Conservation (phyloP, 2,329 filamentous ascomycete species). For the Fusarium neocosmosporiellum region DNA sequence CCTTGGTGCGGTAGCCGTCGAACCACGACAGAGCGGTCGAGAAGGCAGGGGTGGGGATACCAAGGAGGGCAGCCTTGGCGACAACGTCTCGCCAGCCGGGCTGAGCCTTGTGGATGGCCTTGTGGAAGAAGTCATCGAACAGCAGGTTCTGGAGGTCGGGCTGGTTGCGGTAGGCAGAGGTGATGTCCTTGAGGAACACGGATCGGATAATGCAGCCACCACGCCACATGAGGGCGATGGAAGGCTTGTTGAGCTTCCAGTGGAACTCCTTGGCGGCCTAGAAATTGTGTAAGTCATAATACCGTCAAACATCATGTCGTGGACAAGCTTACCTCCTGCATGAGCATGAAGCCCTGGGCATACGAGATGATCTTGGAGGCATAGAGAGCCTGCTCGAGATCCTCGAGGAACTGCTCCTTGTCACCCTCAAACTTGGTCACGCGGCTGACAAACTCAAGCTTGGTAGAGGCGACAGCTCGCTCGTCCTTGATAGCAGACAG, state of each 20-base stretch:
- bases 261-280: slow-evolving; percentile 94
- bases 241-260: slow-evolving; percentile 99
- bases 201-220: slow-evolving; percentile 99
- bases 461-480: slow-evolving; percentile 82
- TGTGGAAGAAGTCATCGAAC: slow-evolving; percentile 99
- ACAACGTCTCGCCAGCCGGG: slow-evolving; percentile 92
- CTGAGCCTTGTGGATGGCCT: slow-evolving; percentile 97
- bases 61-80: slow-evolving; percentile 90
- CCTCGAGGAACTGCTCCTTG: slow-evolving; percentile 92
- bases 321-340: slow-evolving; percentile 81
- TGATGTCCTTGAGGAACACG: slow-evolving; percentile 99
- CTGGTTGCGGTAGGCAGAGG: slow-evolving; percentile 92
- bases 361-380: slow-evolving; percentile 99
- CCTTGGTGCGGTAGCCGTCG: slow-evolving; percentile 97
- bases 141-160: slow-evolving; percentile 97
- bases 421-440: slow-evolving; percentile 85
- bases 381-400: slow-evolving; percentile 98
- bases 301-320: not conserved
- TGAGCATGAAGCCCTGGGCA: slow-evolving; percentile 99
- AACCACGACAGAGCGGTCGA: slow-evolving; percentile 98
- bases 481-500: slow-evolving; percentile 94
- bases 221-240: slow-evolving; percentile 99
- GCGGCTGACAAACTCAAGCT: slow-evolving; percentile 81
- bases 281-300: slow-evolving; percentile 1
- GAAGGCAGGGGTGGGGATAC: slow-evolving; percentile 96